phyloP scores from a whole-genome alignment of 768 basidiomycete species.

The Phaeotremella fagi region DNA sequence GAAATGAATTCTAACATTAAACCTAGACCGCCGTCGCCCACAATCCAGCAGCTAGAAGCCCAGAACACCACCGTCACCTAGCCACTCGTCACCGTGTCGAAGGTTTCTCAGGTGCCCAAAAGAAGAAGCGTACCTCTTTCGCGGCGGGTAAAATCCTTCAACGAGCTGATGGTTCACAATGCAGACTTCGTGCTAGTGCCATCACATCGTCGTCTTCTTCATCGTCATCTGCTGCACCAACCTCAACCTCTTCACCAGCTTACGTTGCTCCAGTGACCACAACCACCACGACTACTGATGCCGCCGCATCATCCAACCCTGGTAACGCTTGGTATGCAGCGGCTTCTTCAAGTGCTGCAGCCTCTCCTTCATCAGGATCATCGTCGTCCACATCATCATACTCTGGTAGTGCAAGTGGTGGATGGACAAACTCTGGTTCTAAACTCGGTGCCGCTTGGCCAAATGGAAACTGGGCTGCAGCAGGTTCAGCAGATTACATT shows the following conservation, averaged over 20 bases:
- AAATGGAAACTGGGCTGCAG: conserved; percentile 52
- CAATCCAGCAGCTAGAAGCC: background rate
- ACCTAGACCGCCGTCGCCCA: conserved; percentile 11
- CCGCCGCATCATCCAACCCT: background rate
- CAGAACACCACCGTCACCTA: conserved; percentile 28
- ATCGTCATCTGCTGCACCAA: conserved; percentile 50
- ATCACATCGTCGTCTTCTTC: conserved; percentile 22
- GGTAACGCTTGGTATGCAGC: background rate
- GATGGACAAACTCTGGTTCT: conserved; percentile 29
- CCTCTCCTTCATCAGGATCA: conserved; percentile 1
- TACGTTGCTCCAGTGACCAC: conserved; percentile 5
- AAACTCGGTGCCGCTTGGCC: conserved; percentile 70
- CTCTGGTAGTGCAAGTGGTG: conserved; percentile 11
- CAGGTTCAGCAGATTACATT: conserved; percentile 49
- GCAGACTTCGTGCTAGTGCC: conserved; percentile 23
- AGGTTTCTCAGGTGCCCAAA: background rate
- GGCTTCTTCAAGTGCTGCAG: conserved; percentile 4
- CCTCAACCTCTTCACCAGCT: conserved; percentile 41
- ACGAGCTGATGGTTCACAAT: conserved; percentile 30
- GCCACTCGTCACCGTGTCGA: conserved; percentile 12
- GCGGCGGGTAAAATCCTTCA: conserved; percentile 12
- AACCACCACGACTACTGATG: conserved; percentile 10
- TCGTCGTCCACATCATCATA: conserved; percentile 4
- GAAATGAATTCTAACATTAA: background rate
- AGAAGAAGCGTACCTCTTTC: conserved; percentile 9